phyloP scores from a whole-genome alignment of 75 land plant species.

The Sequoiadendron giganteum region DNA sequence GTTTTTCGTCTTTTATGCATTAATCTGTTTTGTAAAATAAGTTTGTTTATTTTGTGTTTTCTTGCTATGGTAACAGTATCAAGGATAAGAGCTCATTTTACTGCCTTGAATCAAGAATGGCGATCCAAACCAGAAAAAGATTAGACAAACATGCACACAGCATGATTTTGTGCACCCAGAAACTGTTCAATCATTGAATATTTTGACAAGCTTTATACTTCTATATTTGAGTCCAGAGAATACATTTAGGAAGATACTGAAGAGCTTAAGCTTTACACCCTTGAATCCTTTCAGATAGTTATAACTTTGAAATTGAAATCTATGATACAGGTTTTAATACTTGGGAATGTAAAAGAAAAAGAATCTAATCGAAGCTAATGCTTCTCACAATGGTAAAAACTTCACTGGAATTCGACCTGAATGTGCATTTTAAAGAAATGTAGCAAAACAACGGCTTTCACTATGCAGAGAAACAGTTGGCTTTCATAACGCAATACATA shows the following conservation, averaged over 20 bases:
- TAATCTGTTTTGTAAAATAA: background rate
- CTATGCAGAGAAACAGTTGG: background rate
- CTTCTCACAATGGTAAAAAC: conserved; percentile 11
- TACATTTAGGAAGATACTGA: conserved; percentile 9
- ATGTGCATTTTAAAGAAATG: background rate
- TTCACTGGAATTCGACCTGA: background rate
- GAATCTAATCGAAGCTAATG: conserved; percentile 4
- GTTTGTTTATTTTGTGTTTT: background rate
- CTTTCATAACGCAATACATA: background rate
- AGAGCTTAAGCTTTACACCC: conserved; percentile 7
- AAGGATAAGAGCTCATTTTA: background rate
- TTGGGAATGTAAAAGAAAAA: background rate
- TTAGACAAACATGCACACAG: background rate
- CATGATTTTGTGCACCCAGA: background rate
- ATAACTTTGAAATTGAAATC: background rate
- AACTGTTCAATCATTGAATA: conserved; percentile 4
- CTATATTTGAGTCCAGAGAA: conserved; percentile 9
- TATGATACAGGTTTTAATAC: conserved; percentile 9
- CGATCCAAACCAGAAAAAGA: background rate
- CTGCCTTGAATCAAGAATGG: background rate
- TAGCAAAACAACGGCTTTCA: conserved; percentile 5
- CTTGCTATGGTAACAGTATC: background rate
- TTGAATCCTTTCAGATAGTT: background rate
- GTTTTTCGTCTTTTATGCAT: background rate
- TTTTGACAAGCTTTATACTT: conserved; percentile 10